Percentiles rank a stretch among this genome's conserved stretches.
Evolutionary conservation across 139 green algal genomes (phyloP).

Genomic region (Tetradesmus lagerheimii): DNA sequence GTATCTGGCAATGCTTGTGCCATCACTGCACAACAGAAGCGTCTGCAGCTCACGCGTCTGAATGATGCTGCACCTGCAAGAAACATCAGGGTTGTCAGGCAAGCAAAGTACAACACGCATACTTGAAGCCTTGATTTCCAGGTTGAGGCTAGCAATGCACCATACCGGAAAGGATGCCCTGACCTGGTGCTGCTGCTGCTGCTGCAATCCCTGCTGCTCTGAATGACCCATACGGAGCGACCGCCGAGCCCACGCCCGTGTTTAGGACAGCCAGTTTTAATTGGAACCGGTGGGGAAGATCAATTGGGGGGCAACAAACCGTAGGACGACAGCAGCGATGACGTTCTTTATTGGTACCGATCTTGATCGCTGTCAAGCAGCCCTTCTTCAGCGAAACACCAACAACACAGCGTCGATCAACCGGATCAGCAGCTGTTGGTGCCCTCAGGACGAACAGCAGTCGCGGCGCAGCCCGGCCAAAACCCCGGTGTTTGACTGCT

Average conservation of each 20-base stretch:
- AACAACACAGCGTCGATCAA: neutral
- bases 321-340: neutral
- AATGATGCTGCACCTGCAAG: neutral
- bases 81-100: too few relatives aligned
- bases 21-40: neutral
- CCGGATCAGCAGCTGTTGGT: neutral
- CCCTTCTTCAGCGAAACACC: neutral
- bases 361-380: neutral
- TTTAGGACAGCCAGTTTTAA: neutral
- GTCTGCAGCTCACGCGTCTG: neutral
- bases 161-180: neutral
- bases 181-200: neutral
- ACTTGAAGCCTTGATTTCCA: too few relatives aligned
- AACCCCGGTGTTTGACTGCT: neutral
- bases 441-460: neutral
- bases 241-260: neutral
- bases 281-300: too few relatives aligned
- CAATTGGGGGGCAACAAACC: neutral
- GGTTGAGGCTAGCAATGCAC: too few relatives aligned
- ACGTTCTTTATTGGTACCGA: neutral
- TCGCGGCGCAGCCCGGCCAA: neutral
- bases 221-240: neutral
- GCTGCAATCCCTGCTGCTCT: neutral
- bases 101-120: too few relatives aligned
- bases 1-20: neutral